Evolutionary conservation across 1,139 yeast species (phyloP), one percentile per base, ranked within the genome.

Genomic region (Nakaseomyces kungkrabaensis): DNA sequence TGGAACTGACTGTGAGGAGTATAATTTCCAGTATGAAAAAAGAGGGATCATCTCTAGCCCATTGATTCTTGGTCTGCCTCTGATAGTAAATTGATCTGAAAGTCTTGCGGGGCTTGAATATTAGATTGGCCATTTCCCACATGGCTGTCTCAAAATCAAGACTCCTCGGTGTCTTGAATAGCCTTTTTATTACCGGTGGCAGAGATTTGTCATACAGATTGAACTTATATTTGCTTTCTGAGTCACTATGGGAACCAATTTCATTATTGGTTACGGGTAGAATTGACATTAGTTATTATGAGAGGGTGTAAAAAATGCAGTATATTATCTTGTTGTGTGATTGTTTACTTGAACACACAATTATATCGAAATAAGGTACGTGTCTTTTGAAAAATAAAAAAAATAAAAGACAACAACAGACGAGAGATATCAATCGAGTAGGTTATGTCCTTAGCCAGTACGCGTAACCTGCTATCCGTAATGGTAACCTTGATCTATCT

Each of bases 1-100:
- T 62, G 0, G 96, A 96, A 56, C 92, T 81, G 11, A 86, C 66
- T 2, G 80, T 74, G 32, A 89, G 68, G 54, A 88, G 76, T 1
- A 74, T 70, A 13, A 88, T 78, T 48, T 88, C 72, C 45, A 89
- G 70, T 42, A 89, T 77, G 52, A 86, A 80, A 63, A 89, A 89
- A 34, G 94, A 82, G 0, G 97, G 97, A 64, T 89, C 97, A 63
- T 89, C 97, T 57, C 97, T 73, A 0, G 95, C 82, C 81, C 92
- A 87, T 54, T 76, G 75, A 56, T 78, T 78, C 57, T 78, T 79
- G 2, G 85, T 81, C 58, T 81, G 85, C 56, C 77, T 79, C 59
- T 87, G 90, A 65, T 85, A 87, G 63, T 86, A 87, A 53, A 87
- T 77, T 25, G 92, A 79, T 56, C 86, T 76, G 71, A 85, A 88